Evolutionary conservation across 495 filamentous ascomycete genomes (phyloP).

Genomic region (Glarea lozoyensis): DNA sequence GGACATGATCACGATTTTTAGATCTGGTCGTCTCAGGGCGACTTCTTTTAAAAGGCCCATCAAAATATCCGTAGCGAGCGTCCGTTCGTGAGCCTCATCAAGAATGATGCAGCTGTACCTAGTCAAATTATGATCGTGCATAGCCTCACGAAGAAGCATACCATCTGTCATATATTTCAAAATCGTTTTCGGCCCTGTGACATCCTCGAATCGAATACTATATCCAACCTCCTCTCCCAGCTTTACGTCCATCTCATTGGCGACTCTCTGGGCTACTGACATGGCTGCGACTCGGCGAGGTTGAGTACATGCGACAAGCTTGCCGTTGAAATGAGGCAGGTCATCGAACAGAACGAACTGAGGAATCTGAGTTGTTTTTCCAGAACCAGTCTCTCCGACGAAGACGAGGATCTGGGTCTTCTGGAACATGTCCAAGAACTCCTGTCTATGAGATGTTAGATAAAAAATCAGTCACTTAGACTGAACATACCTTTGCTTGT

Average conservation of each 20-base stretch:
- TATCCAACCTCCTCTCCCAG: constrained; percentile 97
- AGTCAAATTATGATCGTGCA: constrained; percentile 86
- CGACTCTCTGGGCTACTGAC: constrained; percentile 98
- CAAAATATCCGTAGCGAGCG: constrained; percentile 87
- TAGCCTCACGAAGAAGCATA: constrained; percentile 96
- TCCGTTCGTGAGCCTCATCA: constrained; percentile 96
- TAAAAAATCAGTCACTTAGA: neutral
- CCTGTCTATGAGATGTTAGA: constrained; percentile 47
- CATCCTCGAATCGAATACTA: constrained; percentile 98
- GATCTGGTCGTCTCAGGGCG: constrained; percentile 63
- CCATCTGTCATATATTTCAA: constrained; percentile 99
- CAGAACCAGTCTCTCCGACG: constrained; percentile 98
- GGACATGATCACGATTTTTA: constrained; percentile 98
- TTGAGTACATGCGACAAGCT: constrained; percentile 95
- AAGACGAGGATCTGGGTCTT: constrained; percentile 93
- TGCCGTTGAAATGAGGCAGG: constrained; percentile 70
- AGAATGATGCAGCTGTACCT: constrained; percentile 98
- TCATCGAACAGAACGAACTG: constrained; percentile 98
- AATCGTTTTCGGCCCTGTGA: constrained; percentile 80
- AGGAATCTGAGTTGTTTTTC: constrained; percentile 97
- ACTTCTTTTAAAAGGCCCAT: constrained; percentile 94
- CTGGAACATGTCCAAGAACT: constrained; percentile 90
- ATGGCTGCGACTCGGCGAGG: constrained; percentile 96
- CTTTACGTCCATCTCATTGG: constrained; percentile 88
- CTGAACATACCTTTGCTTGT: constrained; percentile 62